A percentile compares a stretch with the other conserved stretches of the same genome.
These are phyloP conservation scores for Neotropicomus parvogracilis DNA, from an alignment of 1,284 basidiomycete species.

Conservation along the genomic window DNA sequence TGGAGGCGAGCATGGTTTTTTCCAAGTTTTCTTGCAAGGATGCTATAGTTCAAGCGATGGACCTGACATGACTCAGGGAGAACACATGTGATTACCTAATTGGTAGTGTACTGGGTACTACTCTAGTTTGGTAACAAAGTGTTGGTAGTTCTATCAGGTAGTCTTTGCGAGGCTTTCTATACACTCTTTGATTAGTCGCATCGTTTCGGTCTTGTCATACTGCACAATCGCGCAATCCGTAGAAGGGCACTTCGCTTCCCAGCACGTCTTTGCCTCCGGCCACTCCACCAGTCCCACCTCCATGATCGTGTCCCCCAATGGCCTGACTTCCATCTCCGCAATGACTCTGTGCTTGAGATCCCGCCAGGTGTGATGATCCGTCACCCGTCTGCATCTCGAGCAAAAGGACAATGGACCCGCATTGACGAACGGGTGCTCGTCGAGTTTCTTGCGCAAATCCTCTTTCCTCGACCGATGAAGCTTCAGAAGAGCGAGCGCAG, in stretches of 20 bases:
- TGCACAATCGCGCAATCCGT: constrained; percentile 44
- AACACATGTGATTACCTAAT: constrained; percentile 17
- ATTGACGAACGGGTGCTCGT: constrained; percentile 57
- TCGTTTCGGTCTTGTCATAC: constrained; percentile 53
- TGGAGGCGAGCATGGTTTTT: constrained; percentile 14
- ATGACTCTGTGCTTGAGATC: constrained; percentile 55
- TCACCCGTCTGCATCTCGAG: constrained; percentile 43
- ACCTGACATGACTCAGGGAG: background rate
- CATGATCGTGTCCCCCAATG: constrained; percentile 54
- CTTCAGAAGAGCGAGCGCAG: constrained; percentile 50
- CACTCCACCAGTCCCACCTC: constrained; percentile 49
- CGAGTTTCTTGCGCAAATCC: constrained; percentile 43
- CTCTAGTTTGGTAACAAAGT: too few relatives aligned
- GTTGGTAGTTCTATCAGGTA: constrained; percentile 10
- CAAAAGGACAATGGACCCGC: constrained; percentile 42
- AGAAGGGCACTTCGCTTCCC: constrained; percentile 51
- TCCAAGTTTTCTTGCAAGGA: background rate
- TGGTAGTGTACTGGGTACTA: background rate
- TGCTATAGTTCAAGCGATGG: background rate
- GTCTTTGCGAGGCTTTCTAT: constrained; percentile 48
- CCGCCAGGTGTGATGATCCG: constrained; percentile 61
- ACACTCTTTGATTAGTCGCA: constrained; percentile 51
- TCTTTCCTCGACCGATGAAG: constrained; percentile 52
- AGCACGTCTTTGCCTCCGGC: constrained; percentile 55
- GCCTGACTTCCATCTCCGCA: constrained; percentile 54